Evolutionary conservation across 2,329 filamentous ascomycete species (phyloP), one percentile per base, ranked within the genome.

Genomic region (Emericellopsis cladophorae): DNA sequence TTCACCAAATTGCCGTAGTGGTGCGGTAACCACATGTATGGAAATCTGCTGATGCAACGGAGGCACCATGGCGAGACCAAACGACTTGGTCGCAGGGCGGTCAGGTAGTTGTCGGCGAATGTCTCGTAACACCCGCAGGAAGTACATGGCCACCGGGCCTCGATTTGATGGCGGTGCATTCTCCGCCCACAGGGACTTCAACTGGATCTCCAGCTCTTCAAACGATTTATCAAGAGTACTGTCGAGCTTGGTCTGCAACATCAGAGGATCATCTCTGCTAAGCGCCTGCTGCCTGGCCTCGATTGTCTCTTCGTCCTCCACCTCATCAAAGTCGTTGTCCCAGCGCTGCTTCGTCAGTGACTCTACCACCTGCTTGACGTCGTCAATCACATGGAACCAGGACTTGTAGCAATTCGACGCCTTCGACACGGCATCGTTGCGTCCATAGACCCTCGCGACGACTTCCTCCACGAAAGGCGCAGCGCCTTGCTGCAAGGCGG

Each of bases 301-400:
- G 16, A 83, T 72, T 1, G 72, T 76, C 41, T 83, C 70, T 46
- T 89, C 83, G 44, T 87, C 81, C 44, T 87, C 82, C 33, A 86
- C 76, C 39, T 83, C 76, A 39, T 82, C 77, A 23, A 79, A 69
- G 45, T 85, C 81, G 42, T 85, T 81, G 46, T 89, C 81, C 83
- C 84, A 89, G 42, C 77, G 74, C 48, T 81, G 76, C 37, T 74
- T 72, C 45, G 68, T 74, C 49, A 92, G 71, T 43, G 75, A 68
- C 33, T 78, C 75, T 7, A 88, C 72, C 4, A 81, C 67, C 15
- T 67, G 64, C 35, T 70, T 71, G 12, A 84, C 74, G 40, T 79
- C 76, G 44, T 81, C 73, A n/a, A 93, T 74, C 5, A 81, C 73
- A n/a, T 68, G 66, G 36, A 78, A 73, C 88, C 89, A 95, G 1